Conservation (phyloP, 192 early-diverging fungal species). For the Coemansia sp. region DNA sequence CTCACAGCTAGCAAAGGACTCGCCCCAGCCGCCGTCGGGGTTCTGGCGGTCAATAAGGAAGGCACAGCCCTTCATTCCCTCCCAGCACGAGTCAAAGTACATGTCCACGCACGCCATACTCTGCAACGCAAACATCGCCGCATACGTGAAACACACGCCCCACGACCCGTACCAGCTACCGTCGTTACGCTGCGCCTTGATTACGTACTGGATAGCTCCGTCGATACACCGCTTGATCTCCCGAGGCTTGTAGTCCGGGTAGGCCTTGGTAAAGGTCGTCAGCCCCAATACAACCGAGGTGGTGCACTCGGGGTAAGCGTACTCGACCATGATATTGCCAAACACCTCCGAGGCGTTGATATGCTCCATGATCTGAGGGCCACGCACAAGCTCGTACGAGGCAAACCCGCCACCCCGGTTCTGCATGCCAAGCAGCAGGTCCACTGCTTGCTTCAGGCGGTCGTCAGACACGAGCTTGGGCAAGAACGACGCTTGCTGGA, state of each 20-base stretch:
- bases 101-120: slow-evolving; percentile 80
- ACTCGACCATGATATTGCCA: slow-evolving; percentile 97
- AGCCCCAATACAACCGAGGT: slow-evolving; percentile 89
- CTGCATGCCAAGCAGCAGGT: slow-evolving; percentile 92
- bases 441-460: slow-evolving; percentile 83
- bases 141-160: slow-evolving; percentile 98
- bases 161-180: slow-evolving; percentile 96
- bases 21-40: slow-evolving; percentile 97
- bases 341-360: slow-evolving; percentile 98
- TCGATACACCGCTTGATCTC: slow-evolving; percentile 72
- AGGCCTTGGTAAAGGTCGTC: slow-evolving; percentile 69
- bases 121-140: slow-evolving; percentile 89
- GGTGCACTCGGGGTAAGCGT: slow-evolving; percentile 96
- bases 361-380: slow-evolving; percentile 75
- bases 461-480: slow-evolving; percentile 65
- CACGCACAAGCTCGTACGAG: slow-evolving; percentile 85
- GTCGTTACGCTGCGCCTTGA: slow-evolving; percentile 70
- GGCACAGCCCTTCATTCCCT: slow-evolving; percentile 78
- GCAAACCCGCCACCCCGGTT: slow-evolving; percentile 92
- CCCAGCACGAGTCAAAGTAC: slow-evolving; percentile 77
- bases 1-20: slow-evolving; percentile 76
- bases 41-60: slow-evolving; percentile 88
- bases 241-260: slow-evolving; percentile 77
- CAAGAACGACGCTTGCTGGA: slow-evolving; percentile 68
- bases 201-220: slow-evolving; percentile 77